Base-by-base conservation (phyloP, 495 filamentous ascomycete genomes). In the Hamigera avellanea region DNA sequence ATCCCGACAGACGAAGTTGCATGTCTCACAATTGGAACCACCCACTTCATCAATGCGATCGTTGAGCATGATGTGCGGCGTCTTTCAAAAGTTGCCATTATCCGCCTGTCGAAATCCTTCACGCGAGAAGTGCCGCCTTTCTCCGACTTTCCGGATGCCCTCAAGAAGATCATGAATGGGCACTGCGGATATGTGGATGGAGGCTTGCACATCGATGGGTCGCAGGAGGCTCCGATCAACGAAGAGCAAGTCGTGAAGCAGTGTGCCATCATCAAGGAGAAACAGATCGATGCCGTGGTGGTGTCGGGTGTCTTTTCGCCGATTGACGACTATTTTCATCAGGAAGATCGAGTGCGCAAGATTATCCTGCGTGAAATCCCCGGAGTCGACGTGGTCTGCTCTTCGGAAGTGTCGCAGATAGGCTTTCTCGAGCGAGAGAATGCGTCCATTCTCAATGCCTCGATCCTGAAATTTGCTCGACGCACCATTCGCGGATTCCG, bases 101-200 rank as follows among this genome's bases (percentile, higher is more conserved):
- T 39, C 15, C 27, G 37, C 9, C 37, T 39, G 5, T 36, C 25
- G 6, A 26, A 26, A 12, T 26, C 25, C 6, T 26, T 26, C 25
- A 26, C 25, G 25, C 25, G 25, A 6, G 25, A 76, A 41, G 61
- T 64, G 2, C 67, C 67, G n/a, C 73, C 75, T 1, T 73, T 70
- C 34, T 53, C 69, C 3, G 61, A 64, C 35, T 67, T 63, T 34
- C 61, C 62, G 17, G 46, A 46, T 7, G 46, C 31, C 2, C 39
- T 67, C 33, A 38, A 44, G 18, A 36, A 44, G 21, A 52, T 64
- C 10, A 50, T 62, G 45, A 41, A 51, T n/a, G 62, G 62, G 0
- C 51, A 53, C 15, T 35, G 51, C 1, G 51, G 47, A 10, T 62
- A 62, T 41, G 41, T 67, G 16, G 55, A 64, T 48, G 62, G 62